Evolutionary conservation across 345 rosid genomes (phyloP), one percentile per base, ranked within the genome.

Genomic region (Rhodamnia argentea): DNA sequence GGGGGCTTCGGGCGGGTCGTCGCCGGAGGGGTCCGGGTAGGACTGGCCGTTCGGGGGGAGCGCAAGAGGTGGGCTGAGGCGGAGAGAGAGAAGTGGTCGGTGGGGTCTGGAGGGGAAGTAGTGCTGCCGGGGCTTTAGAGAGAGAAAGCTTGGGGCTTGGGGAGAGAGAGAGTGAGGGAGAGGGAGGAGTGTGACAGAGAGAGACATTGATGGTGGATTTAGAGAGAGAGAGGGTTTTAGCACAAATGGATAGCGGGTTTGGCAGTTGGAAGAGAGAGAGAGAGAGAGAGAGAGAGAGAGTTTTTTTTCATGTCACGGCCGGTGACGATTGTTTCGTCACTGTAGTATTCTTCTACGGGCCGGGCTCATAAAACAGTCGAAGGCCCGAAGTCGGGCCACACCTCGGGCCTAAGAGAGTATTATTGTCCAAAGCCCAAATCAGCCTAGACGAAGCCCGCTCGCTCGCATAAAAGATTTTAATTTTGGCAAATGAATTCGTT

Each of bases 1-100:
- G 0, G 97, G 91, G 2, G 96, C 99, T 87, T 96, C 99, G 2
- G 98, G 98, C 0, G 98, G 99, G 88, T 97, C 99, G 83, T 94
- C 94, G 78, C 90, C 95, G 2, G 98, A 87, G 0, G 98, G 92
- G 83, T 86, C 90, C 16, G 98, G 97, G 84, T 92, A 91, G 27
- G 89, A 94, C 85, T 88, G 93, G 1, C 95, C 95, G 86, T 86
- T 90, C 6, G 90, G 92, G 22, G 93, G 91, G 7, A 89, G 88
- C 32, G 92, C 90, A 4, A 86, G 76, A 4, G 87, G 83, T 10
- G 88, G 87, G 62, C 16, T 87, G 87, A 88, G 87, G 15, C 89
- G 86, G 26, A 64, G 87, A 70, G 84, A 40, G 52, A 55, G 85
- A 32, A 81, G 53, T 4, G 92, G 90, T 56, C 90, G 92, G 85